These are phyloP conservation scores for rapeseed (Brassica napus) DNA, from an alignment of 345 rosid species.

Conservation along the genomic window Da-Ae NC_063442.1:2351001-2351500, in stretches of 20 bases:
- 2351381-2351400: background rate
- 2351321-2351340: background rate
- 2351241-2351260: background rate
- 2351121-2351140: background rate
- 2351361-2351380: background rate
- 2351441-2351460: background rate
- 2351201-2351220: background rate
- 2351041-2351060: background rate
- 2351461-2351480: background rate
- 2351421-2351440: background rate
- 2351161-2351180: background rate
- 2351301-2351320: background rate
- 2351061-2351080: conserved; percentile 2
- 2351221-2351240: background rate
- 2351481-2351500: background rate
- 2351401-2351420: background rate
- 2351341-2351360: background rate
- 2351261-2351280: background rate
- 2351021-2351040: background rate
- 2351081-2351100: background rate
- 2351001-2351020: background rate
- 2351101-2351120: background rate
- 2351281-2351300: background rate
- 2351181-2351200: background rate
- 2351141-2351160: background rate